Conservation (phyloP, 1,284 basidiomycete species). For the Athelia psychrophila region DNA sequence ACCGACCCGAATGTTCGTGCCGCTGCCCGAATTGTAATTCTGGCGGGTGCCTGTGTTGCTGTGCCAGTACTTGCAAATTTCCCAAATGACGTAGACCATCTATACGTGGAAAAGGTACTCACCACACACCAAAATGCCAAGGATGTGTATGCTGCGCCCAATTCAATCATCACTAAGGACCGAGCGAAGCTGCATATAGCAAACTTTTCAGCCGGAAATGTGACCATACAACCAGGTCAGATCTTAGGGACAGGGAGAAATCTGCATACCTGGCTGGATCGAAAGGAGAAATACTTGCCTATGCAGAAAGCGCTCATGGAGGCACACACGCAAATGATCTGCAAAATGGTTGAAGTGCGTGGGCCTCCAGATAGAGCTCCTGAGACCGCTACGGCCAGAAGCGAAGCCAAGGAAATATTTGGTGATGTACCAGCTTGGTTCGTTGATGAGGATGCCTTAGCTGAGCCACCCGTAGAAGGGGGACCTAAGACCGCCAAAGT, state of each 20-base stretch:
- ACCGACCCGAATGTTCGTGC: neutral
- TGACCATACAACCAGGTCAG: constrained; percentile 13
- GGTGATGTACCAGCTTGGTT: too few species aligned
- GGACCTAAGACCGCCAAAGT: constrained; percentile 20
- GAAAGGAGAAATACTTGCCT: constrained; percentile 1
- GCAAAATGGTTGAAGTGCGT: too few species aligned
- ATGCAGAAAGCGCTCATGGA: neutral
- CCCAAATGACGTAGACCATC: neutral
- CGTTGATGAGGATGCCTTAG: neutral
- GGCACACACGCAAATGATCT: neutral
- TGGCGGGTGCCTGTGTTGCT: neutral
- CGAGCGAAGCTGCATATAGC: constrained; percentile 14
- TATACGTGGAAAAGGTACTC: neutral
- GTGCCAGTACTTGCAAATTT: neutral
- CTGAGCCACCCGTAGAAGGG: constrained; percentile 10
- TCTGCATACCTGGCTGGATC: constrained; percentile 15
- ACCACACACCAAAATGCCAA: constrained; percentile 4
- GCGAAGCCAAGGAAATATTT: too few species aligned
- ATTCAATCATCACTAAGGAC: constrained; percentile 13
- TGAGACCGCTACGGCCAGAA: too few species aligned
- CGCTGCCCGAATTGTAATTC: neutral
- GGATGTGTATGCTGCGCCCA: constrained; percentile 14
- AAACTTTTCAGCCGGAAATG: constrained; percentile 16
- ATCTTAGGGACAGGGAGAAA: constrained; percentile 13
- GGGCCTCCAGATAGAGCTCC: too few species aligned